Conservation (phyloP, 768 basidiomycete genomes). For the Hemileccinum impolitum region DNA sequence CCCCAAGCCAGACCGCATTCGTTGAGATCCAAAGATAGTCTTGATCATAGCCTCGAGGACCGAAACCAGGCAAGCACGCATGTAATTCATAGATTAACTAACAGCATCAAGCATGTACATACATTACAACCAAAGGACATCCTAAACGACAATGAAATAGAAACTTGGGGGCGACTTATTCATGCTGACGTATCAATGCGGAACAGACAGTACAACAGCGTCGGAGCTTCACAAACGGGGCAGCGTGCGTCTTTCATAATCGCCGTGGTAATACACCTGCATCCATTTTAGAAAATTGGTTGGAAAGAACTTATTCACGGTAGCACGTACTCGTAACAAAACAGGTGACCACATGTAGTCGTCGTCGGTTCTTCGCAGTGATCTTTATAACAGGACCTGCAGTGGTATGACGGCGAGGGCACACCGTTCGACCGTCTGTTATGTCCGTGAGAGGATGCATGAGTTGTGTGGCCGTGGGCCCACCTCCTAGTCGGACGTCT, state of each 20-base stretch:
- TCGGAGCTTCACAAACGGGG: conserved; percentile 50
- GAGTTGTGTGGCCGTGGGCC: conserved; percentile 11
- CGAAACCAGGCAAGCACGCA: background rate
- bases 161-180: background rate
- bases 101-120: conserved; percentile 3
- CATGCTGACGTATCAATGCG: conserved; percentile 40
- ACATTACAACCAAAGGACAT: background rate
- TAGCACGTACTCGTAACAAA: conserved; percentile 45
- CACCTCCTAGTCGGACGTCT: conserved; percentile 19
- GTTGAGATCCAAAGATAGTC: background rate
- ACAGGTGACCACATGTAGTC: conserved; percentile 63
- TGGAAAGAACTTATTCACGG: background rate
- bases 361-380: conserved; percentile 54
- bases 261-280: conserved; percentile 52
- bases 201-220: conserved; percentile 55
- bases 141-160: background rate
- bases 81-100: conserved; percentile 1
- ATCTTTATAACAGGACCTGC: conserved; percentile 47
- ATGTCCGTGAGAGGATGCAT: background rate
- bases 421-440: conserved; percentile 10
- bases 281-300: conserved; percentile 1
- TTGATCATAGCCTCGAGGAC: no score
- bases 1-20: no score
- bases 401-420: conserved; percentile 35
- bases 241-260: conserved; percentile 47